Conservation (phyloP, 805 yeast genomes). For the Zygotorulaspora florentina region DNA sequence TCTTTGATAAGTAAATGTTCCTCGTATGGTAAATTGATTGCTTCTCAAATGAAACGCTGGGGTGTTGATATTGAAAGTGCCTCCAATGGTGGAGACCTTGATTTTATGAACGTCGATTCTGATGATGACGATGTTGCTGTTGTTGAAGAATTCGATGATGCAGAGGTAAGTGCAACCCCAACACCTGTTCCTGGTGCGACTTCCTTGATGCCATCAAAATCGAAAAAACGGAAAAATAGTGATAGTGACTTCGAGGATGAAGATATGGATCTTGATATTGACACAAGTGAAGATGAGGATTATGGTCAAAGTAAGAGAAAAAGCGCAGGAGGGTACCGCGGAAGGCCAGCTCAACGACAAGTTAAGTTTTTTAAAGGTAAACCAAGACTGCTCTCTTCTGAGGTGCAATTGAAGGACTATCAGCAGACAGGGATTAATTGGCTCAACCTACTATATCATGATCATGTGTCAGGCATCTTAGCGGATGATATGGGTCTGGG, state of each 20-base stretch:
- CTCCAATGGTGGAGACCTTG: constrained; percentile 39
- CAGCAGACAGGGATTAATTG: constrained; percentile 98
- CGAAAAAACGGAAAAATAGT: constrained; percentile 1
- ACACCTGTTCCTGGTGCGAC: constrained; percentile 14
- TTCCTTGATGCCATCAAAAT: not conserved
- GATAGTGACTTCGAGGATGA: constrained; percentile 34
- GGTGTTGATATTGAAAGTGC: constrained; percentile 72
- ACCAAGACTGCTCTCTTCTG: constrained; percentile 63
- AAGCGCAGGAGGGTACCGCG: constrained; percentile 7
- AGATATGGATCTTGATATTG: constrained; percentile 28
- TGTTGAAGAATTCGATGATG: constrained; percentile 32
- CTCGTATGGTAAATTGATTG: constrained; percentile 64
- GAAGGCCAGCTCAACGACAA: constrained; percentile 14
- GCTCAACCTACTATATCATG: constrained; percentile 74
- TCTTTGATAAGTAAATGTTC: constrained; percentile 83
- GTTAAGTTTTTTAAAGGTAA: constrained; percentile 57
- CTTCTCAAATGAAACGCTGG: constrained; percentile 76
- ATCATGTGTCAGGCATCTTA: constrained; percentile 80
- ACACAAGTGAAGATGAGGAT: constrained; percentile 29
- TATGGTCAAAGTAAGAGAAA: constrained; percentile 28
- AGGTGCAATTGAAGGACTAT: constrained; percentile 71
- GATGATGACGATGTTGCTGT: constrained; percentile 31
- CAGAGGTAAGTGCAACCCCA: constrained; percentile 24
- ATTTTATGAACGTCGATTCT: constrained; percentile 30
- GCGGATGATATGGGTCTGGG: constrained; percentile 99